A percentile compares a stretch with the other conserved stretches of the same genome.
These are phyloP conservation scores for Gautieria morchelliformis DNA, from an alignment of 768 basidiomycete species.

Conservation along the genomic window DNA sequence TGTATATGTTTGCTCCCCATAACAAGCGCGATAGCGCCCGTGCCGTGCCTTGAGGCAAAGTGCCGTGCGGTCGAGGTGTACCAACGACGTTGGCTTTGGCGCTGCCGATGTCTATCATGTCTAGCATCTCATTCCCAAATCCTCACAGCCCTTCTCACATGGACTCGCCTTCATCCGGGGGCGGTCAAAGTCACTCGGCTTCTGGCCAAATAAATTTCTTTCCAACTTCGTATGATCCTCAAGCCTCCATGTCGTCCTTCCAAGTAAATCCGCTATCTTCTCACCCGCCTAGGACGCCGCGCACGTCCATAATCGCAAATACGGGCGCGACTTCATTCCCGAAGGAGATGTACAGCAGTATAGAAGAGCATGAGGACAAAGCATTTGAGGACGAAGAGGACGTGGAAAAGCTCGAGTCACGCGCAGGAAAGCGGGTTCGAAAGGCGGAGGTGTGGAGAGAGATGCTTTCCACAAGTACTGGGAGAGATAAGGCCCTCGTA, in stretches of 20 bases:
- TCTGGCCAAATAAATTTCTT: constrained; percentile 44
- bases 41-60: neutral
- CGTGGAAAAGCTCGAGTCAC: constrained; percentile 38
- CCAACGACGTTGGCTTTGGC: neutral
- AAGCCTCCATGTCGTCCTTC: constrained; percentile 40
- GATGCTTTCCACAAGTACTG: constrained; percentile 65
- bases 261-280: constrained; percentile 76
- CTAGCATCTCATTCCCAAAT: constrained; percentile 55
- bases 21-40: neutral
- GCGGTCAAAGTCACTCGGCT: constrained; percentile 22
- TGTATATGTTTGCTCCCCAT: neutral
- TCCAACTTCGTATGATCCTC: constrained; percentile 45
- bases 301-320: constrained; percentile 35
- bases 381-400: constrained; percentile 24
- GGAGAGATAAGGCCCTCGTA: constrained; percentile 81
- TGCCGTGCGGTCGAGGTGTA: neutral
- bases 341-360: constrained; percentile 36
- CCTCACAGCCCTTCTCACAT: constrained; percentile 21
- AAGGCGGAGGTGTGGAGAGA: constrained; percentile 73
- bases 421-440: constrained; percentile 37
- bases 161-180: constrained; percentile 6
- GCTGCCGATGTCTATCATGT: constrained; percentile 33
- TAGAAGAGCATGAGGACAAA: constrained; percentile 23
- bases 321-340: constrained; percentile 27
- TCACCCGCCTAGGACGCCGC: constrained; percentile 71